phyloP scores from a whole-genome alignment of 148 eudicot species.

The Silene uniflora region DNA sequence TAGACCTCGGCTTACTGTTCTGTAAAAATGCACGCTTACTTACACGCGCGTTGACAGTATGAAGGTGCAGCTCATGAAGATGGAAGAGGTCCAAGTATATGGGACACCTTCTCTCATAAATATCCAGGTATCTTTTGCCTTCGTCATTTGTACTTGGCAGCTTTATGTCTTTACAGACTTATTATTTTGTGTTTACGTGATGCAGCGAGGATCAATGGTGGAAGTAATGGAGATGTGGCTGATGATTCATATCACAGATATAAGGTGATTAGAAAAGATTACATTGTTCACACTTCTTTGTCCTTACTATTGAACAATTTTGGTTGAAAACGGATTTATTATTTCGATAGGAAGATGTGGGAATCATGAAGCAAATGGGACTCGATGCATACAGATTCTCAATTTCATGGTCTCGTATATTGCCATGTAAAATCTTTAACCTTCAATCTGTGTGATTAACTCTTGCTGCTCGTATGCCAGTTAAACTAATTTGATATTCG shows the following conservation, averaged over 20 bases:
- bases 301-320: background rate
- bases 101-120: constrained; percentile 34
- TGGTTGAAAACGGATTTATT: background rate
- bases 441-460: background rate
- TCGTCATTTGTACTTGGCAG: background rate
- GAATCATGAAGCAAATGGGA: constrained; percentile 32
- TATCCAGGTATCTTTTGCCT: constrained; percentile 24
- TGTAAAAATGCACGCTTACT: background rate
- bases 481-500: background rate
- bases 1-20: background rate
- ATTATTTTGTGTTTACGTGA: background rate
- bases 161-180: background rate
- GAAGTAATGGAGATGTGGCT: constrained; percentile 37
- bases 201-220: constrained; percentile 36
- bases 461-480: background rate
- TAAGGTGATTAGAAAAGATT: constrained; percentile 22
- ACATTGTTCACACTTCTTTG: background rate
- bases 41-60: constrained; percentile 13
- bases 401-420: constrained; percentile 33
- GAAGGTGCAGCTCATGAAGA: constrained; percentile 38
- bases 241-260: constrained; percentile 32
- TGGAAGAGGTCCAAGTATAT: constrained; percentile 33
- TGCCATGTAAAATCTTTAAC: constrained; percentile 22
- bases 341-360: constrained; percentile 36
- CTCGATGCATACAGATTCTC: constrained; percentile 34